Percentiles rank a stretch among this genome's conserved stretches.
These are phyloP conservation scores for Forsythia suspensa DNA, from an alignment of 257 asterid species.

Conservation along the genomic window DNA sequence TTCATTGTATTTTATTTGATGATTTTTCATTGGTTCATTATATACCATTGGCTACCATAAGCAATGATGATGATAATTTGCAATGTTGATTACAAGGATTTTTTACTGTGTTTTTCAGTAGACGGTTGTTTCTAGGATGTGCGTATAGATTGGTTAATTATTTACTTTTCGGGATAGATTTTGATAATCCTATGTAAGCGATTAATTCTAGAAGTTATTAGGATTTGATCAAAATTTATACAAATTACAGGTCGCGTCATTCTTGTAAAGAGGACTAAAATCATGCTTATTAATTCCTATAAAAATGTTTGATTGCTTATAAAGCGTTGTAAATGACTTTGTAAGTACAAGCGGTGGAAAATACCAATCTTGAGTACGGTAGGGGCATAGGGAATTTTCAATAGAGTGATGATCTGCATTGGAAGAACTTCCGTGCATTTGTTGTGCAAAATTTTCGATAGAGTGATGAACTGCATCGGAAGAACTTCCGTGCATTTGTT, in stretches of 20 bases:
- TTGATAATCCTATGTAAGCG: not conserved
- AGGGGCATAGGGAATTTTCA: not conserved
- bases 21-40: not conserved
- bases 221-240: not conserved
- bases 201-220: not conserved
- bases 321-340: not conserved
- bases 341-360: no score
- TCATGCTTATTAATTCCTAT: not conserved
- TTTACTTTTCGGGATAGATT: not conserved
- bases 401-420: not conserved
- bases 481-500: not conserved
- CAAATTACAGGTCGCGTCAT: not conserved
- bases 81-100: not conserved
- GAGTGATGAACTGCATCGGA: not conserved
- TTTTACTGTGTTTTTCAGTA: not conserved
- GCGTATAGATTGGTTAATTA: no score
- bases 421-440: not conserved
- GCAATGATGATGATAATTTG: not conserved
- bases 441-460: no score
- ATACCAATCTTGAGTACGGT: not conserved
- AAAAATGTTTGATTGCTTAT: not conserved
- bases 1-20: not conserved
- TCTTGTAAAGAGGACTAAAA: not conserved
- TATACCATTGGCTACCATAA: not conserved
- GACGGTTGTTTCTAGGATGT: no score